phyloP scores from a whole-genome alignment of 306 rosid genomes.

The Pyrus communis region DNA sequence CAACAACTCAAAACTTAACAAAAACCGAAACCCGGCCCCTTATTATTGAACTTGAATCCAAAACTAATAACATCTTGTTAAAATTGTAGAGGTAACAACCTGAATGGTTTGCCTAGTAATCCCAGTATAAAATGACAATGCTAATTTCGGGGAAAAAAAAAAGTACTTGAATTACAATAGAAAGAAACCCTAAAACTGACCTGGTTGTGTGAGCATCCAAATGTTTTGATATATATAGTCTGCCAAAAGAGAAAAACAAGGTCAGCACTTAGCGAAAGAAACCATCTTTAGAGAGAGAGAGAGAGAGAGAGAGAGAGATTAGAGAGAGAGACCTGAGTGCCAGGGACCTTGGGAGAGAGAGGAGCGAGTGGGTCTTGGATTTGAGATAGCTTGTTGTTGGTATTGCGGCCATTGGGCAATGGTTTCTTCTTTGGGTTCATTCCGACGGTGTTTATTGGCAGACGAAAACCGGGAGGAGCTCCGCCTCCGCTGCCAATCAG shows the following conservation, averaged over 20 bases:
- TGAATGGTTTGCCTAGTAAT: not conserved
- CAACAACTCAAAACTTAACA: not conserved
- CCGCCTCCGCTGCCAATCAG: constrained; percentile 34
- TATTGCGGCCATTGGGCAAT: not conserved
- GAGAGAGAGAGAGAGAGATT: constrained; percentile 3
- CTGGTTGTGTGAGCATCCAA: constrained; percentile 96
- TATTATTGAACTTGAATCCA: not conserved
- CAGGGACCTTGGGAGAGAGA: constrained; percentile 47
- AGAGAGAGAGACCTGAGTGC: constrained; percentile 55
- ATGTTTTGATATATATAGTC: constrained; percentile 80
- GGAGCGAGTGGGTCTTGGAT: constrained; percentile 19
- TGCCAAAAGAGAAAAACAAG: constrained; percentile 10
- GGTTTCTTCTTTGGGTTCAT: constrained; percentile 39
- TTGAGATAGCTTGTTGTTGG: constrained; percentile 13
- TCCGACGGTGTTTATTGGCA: constrained; percentile 53
- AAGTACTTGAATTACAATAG: not conserved
- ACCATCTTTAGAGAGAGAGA: not conserved
- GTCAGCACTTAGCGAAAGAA: not conserved
- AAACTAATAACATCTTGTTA: not conserved
- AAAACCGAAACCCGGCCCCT: not conserved
- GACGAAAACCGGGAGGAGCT: constrained; percentile 67
- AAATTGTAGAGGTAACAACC: not conserved
- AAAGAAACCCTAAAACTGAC: constrained; percentile 7
- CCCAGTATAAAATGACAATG: not conserved
- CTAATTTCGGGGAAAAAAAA: not conserved